A percentile compares a stretch with the other conserved stretches of the same genome.
Conservation (phyloP, 331 rosid genomes). For the Malus hybrid region DNA sequence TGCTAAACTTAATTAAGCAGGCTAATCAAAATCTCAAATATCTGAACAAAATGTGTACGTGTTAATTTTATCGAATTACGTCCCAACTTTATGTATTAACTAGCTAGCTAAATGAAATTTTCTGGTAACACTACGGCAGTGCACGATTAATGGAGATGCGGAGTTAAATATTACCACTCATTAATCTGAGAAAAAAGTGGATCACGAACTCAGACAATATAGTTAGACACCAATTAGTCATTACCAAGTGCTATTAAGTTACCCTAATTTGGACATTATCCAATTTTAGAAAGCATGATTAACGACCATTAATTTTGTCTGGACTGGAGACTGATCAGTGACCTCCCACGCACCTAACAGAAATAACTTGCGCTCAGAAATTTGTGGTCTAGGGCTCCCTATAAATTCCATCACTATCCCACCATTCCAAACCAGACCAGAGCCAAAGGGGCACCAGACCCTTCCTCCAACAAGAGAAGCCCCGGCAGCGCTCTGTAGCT, state of each 20-base stretch:
- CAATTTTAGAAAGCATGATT: background rate
- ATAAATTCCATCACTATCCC: background rate
- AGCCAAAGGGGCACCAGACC: slow-evolving; percentile 15
- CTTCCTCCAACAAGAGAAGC: background rate
- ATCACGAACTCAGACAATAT: background rate
- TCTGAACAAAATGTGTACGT: background rate
- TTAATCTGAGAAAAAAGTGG: background rate
- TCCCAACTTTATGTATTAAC: background rate
- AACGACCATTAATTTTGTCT: background rate
- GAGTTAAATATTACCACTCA: background rate
- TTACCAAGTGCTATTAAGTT: background rate
- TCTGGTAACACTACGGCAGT: background rate
- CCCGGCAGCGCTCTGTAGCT: background rate
- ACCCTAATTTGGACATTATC: background rate
- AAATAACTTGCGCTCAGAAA: background rate
- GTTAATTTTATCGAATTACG: background rate
- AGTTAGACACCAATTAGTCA: background rate
- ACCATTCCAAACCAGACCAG: background rate
- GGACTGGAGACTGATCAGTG: background rate
- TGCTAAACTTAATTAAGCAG: too few relatives aligned
- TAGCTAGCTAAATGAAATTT: background rate
- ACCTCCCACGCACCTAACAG: slow-evolving; percentile 11
- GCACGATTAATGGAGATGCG: background rate
- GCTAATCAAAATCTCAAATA: background rate
- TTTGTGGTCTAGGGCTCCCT: background rate